These are phyloP conservation scores for Mucor plumbeus DNA, from an alignment of 371 early-diverging fungal genomes.

Conservation along the genomic window DNA sequence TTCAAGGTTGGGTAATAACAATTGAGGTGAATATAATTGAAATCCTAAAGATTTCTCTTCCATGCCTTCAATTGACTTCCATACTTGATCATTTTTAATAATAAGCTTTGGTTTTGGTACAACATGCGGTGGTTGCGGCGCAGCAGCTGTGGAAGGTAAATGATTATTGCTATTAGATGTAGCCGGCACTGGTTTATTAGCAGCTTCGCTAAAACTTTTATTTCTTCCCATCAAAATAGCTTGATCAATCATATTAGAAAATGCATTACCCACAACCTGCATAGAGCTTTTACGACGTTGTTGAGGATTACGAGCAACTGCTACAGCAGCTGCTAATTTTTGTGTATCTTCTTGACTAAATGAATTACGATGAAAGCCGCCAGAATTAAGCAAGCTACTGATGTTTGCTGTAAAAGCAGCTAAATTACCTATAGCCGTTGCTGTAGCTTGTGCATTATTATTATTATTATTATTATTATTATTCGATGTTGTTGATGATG, in stretches of 20 bases:
- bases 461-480: not conserved
- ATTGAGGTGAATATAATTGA: constrained; percentile 53
- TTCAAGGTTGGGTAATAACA: constrained; percentile 57
- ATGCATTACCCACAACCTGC: constrained; percentile 19
- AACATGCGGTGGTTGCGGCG: constrained; percentile 1
- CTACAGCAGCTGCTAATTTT: constrained; percentile 31
- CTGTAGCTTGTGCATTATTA: constrained; percentile 19
- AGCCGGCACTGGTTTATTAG: not conserved
- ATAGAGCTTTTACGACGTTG: constrained; percentile 29
- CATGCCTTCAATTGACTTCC: constrained; percentile 43
- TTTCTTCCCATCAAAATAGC: constrained; percentile 12
- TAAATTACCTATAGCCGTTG: constrained; percentile 42
- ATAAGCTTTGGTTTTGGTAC: constrained; percentile 44
- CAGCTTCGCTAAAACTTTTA: not conserved
- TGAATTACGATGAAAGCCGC: constrained; percentile 27
- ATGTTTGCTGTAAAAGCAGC: constrained; percentile 47
- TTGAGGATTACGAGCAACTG: constrained; percentile 12
- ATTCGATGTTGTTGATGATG: too few species aligned
- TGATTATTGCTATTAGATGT: not conserved
- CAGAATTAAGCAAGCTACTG: constrained; percentile 31
- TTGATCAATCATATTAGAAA: constrained; percentile 22
- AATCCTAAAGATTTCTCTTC: constrained; percentile 55
- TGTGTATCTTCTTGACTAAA: constrained; percentile 36
- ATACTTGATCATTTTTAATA: constrained; percentile 56
- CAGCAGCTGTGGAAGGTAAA: not conserved